A percentile compares a stretch with the other conserved stretches of the same genome.
These are phyloP conservation scores for Zostera marina DNA, from an alignment of 116 monocot genomes.

Conservation along the genomic window DNA sequence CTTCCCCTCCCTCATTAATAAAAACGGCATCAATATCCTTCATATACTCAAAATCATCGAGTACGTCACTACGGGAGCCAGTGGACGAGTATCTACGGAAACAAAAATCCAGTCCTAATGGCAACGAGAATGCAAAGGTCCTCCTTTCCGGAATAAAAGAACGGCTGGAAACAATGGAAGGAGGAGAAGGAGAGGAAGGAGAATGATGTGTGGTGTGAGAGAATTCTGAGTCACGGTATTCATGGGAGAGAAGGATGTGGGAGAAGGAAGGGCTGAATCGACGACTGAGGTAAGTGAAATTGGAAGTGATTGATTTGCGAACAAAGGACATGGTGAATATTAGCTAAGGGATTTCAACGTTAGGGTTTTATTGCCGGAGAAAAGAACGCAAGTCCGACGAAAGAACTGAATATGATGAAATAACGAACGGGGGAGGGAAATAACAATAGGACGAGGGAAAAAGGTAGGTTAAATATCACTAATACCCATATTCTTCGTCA, in stretches of 20 bases:
- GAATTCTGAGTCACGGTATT: conserved; percentile 4
- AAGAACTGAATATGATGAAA: too few relatives aligned
- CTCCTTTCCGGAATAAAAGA: conserved; percentile 1
- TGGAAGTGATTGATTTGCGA: conserved; percentile 9
- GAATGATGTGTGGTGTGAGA: background rate
- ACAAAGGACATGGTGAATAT: conserved; percentile 4
- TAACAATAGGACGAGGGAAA: too few relatives aligned
- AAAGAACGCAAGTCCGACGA: background rate
- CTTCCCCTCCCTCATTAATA: conserved; percentile 16
- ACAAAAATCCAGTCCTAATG: background rate
- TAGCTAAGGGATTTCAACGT: background rate
- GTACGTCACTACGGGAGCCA: conserved; percentile 6
- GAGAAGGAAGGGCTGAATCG: conserved; percentile 11
- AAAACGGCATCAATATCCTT: conserved; percentile 14
- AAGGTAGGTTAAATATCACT: too few relatives aligned
- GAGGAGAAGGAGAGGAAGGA: background rate
- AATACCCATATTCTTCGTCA: too few relatives aligned
- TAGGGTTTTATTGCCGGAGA: background rate
- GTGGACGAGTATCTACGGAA: conserved; percentile 18
- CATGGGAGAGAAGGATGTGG: conserved; percentile 8
- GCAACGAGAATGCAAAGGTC: background rate
- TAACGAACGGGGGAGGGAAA: too few relatives aligned
- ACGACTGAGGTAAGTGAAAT: conserved; percentile 5
- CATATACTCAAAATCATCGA: conserved; percentile 8
- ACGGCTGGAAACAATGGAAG: background rate